These are phyloP conservation scores for Ogataea populi-albae DNA, from an alignment of 805 yeast genomes.

Conservation along the genomic window DNA sequence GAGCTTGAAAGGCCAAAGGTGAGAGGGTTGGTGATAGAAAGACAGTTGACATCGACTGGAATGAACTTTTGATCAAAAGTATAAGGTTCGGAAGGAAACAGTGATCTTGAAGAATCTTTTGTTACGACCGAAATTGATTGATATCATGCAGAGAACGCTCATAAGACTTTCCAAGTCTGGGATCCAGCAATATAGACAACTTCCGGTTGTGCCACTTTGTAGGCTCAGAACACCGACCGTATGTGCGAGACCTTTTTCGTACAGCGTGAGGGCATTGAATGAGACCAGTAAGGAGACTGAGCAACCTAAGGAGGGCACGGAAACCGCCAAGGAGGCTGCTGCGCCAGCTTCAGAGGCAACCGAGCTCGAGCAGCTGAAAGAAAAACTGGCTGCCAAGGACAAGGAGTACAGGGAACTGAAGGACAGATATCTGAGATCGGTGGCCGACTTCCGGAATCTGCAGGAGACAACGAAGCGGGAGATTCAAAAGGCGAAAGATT, in stretches of 20 bases:
- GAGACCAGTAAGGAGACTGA: constrained; percentile 28
- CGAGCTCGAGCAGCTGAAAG: constrained; percentile 42
- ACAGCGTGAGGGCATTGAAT: constrained; percentile 25
- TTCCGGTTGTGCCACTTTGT: no score
- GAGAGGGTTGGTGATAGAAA: no score
- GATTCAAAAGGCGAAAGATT: constrained; percentile 80
- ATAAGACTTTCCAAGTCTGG: no score
- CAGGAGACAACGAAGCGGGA: constrained; percentile 90
- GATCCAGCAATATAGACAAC: no score
- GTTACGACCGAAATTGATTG: no score
- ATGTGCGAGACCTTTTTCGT: constrained; percentile 24
- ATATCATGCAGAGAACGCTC: no score
- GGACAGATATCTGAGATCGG: constrained; percentile 75
- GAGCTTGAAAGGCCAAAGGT: no score
- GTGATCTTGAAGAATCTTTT: no score
- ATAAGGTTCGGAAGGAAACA: no score
- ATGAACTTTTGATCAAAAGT: no score
- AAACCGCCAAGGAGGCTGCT: constrained; percentile 9
- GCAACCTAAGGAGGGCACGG: constrained; percentile 14
- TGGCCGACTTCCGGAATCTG: constrained; percentile 90
- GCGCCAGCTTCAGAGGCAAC: constrained; percentile 28
- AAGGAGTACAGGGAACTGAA: constrained; percentile 78
- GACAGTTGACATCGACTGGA: no score
- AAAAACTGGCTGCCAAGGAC: constrained; percentile 56
- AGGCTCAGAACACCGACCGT: no score